Conservation (phyloP, 2,329 filamentous ascomycete genomes). For the Cladophialophora bantiana region DNA sequence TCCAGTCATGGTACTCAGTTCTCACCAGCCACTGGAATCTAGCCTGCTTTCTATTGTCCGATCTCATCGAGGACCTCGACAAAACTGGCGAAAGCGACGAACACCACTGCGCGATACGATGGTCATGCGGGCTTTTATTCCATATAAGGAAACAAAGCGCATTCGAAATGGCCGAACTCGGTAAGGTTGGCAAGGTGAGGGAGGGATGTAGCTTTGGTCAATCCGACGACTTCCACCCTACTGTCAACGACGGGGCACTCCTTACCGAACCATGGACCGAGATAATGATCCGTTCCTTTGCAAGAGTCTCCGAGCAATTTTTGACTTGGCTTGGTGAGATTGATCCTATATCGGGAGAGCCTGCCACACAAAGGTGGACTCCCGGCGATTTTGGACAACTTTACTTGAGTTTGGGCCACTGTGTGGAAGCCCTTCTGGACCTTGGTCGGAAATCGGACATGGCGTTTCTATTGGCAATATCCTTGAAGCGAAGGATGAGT, state of each 20-base stretch:
- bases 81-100: conserved; percentile 34
- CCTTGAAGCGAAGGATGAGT: conserved; percentile 18
- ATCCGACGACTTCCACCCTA: conserved; percentile 55
- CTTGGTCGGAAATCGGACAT: conserved; percentile 29
- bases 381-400: conserved; percentile 7
- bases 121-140: conserved; percentile 25
- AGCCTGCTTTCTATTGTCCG: conserved; percentile 61
- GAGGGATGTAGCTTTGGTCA: conserved; percentile 22
- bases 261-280: conserved; percentile 67
- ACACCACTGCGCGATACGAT: conserved; percentile 14
- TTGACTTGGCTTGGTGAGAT: conserved; percentile 24
- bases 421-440: conserved; percentile 20
- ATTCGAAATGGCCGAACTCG: conserved; percentile 24
- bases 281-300: conserved; percentile 44
- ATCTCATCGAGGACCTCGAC: conserved; percentile 61
- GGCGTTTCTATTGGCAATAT: conserved; percentile 24
- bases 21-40: conserved; percentile 66
- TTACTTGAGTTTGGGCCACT: conserved; percentile 15
- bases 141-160: conserved; percentile 24
- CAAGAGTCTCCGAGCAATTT: conserved; percentile 20
- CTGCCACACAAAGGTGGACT: background rate
- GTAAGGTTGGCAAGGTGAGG: conserved; percentile 15
- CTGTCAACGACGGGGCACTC: conserved; percentile 62
- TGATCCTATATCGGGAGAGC: background rate
- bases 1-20: conserved; percentile 67